Evolutionary conservation across 2,329 filamentous ascomycete genomes (phyloP), one percentile per base, ranked within the genome.

Genomic region (Phialophora chinensis): DNA sequence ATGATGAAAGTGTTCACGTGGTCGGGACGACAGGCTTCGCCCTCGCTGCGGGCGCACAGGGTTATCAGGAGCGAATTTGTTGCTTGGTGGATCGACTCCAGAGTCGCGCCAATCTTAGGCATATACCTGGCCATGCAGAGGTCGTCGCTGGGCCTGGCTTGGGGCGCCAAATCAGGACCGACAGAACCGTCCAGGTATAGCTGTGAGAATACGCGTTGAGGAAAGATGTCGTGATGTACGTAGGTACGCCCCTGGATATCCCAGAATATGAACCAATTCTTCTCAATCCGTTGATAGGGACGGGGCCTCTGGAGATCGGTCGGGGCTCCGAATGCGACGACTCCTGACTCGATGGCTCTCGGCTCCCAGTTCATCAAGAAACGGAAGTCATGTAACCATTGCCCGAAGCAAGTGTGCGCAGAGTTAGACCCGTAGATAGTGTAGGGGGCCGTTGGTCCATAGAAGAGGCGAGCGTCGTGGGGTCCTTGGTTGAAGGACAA

Each of bases 201-300:
- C 47, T 77, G 75, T 0, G 85, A 80, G 70, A 87, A 88, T 0
- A 77, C 77, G 0, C 86, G 82, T 20, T 76, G 76, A 0, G 85
- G 86, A 0, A 73, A 70, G 1, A 87, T 72, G 68, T 87, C 85
- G 73, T 87, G 82, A 72, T 88, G 87, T 67, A 80, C 78, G 72
- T 86, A 86, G 58, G 81, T 75, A 23, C 79, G 73, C 4, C 79
- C 81, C 0, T 77, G 65, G 0, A 67, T 65, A 67, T 87, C 85
- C 86, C 86, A 88, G 76, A 88, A 88, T 2, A 85, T 66, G 69
- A 88, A 88, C 79, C 81, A 89, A 71, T 89, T 88, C 81, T 88
- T 88, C 75, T 89, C 86, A 29, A 88, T 71, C 0, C 71, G 42
- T 2, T 73, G 72, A 71, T 77, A 83, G 0, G 83, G 81, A 1